These are phyloP conservation scores for Pouteria glomerata DNA, from an alignment of 148 eudicot genomes.

Conservation along the genomic window DNA sequence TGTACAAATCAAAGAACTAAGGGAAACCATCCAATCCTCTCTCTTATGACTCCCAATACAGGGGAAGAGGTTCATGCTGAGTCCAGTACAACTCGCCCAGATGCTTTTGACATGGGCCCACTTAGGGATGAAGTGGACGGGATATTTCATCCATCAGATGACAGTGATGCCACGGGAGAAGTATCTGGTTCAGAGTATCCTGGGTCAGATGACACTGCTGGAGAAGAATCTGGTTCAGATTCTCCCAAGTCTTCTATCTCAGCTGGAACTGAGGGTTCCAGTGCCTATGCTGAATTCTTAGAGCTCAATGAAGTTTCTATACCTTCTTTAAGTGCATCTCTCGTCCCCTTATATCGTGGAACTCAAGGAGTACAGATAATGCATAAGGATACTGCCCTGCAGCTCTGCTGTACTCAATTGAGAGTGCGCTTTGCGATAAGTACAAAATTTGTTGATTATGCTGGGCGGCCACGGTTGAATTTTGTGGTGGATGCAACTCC, in stretches of 20 bases:
- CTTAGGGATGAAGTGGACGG: slow-evolving; percentile 44
- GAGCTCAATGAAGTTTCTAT: slow-evolving; percentile 49
- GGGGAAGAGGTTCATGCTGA: slow-evolving; percentile 32
- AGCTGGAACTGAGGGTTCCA: slow-evolving; percentile 26
- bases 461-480: slow-evolving; percentile 75
- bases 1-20: slow-evolving; percentile 24
- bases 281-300: slow-evolving; percentile 32
- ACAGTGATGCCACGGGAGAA: slow-evolving; percentile 43
- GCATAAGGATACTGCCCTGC: slow-evolving; percentile 39
- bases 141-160: slow-evolving; percentile 37
- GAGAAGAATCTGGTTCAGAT: slow-evolving; percentile 23
- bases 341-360: slow-evolving; percentile 44
- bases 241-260: slow-evolving; percentile 29
- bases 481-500: slow-evolving; percentile 81
- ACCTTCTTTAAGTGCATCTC: slow-evolving; percentile 42
- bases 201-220: slow-evolving; percentile 24
- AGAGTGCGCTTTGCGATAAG: slow-evolving; percentile 73
- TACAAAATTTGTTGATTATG: slow-evolving; percentile 56
- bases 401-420: slow-evolving; percentile 40
- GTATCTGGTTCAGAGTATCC: slow-evolving; percentile 25
- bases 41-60: slow-evolving; percentile 20
- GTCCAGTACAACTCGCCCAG: slow-evolving; percentile 25
- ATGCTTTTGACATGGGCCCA: slow-evolving; percentile 52
- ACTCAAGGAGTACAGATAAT: slow-evolving; percentile 49
- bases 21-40: slow-evolving; percentile 28